Percentiles rank a stretch among this genome's conserved stretches.
Evolutionary conservation across 2,329 filamentous ascomycete genomes (phyloP).

Genomic region (Aspergillus calidoustus): DNA sequence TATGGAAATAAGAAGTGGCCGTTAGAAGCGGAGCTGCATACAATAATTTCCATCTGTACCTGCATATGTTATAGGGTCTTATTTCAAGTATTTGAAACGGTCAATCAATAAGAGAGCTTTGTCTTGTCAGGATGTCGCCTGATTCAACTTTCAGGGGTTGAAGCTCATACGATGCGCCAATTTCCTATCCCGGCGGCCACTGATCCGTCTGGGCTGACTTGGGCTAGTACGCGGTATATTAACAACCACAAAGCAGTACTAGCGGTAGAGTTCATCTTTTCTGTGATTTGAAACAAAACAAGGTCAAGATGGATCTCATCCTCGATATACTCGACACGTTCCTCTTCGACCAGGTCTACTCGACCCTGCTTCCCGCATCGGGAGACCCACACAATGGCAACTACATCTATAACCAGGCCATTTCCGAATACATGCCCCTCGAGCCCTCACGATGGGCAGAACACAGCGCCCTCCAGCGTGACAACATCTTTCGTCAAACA

Average conservation of each 20-base stretch:
- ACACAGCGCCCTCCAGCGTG: slow-evolving; percentile 34
- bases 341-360: slow-evolving; percentile 75
- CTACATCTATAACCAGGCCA: slow-evolving; percentile 30
- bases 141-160: background rate
- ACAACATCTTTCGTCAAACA: slow-evolving; percentile 33
- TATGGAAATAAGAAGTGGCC: too few species aligned
- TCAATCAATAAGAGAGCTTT: background rate
- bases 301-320: slow-evolving; percentile 76
- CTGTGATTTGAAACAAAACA: too few species aligned
- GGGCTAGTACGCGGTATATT: background rate
- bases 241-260: background rate
- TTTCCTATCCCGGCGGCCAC: background rate
- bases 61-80: too few species aligned
- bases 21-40: too few species aligned
- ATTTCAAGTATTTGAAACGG: too few species aligned
- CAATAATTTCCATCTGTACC: too few species aligned
- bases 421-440: slow-evolving; percentile 31
- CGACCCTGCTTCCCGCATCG: slow-evolving; percentile 40
- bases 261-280: too few species aligned
- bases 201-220: background rate
- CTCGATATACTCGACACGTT: slow-evolving; percentile 80
- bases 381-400: background rate
- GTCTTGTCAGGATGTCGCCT: background rate
- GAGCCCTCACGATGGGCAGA: slow-evolving; percentile 32
- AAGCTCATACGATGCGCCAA: background rate